phyloP scores from a whole-genome alignment of 495 filamentous ascomycete genomes.

The Xylaria nigripes region DNA sequence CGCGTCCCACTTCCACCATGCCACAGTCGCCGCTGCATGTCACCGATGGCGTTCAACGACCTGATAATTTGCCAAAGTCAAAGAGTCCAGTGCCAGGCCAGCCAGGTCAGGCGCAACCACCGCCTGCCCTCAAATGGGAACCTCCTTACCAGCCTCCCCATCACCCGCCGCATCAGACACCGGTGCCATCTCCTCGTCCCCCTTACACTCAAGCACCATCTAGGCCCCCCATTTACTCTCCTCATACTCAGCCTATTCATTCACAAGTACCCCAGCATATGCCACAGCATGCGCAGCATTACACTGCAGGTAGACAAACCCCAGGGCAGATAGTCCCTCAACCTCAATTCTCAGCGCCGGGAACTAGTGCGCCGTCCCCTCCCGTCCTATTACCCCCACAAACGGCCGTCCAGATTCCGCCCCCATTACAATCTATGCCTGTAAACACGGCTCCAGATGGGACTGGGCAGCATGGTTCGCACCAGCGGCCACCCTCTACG shows the following conservation, averaged over 20 bases:
- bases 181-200: constrained; percentile 21
- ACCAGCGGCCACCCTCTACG: constrained; percentile 18
- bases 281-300: constrained; percentile 17
- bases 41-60: constrained; percentile 27
- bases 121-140: constrained; percentile 40
- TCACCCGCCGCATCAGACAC: constrained; percentile 19
- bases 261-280: constrained; percentile 10
- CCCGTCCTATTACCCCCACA: constrained; percentile 34
- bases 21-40: constrained; percentile 14
- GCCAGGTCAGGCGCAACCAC: constrained; percentile 19
- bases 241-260: constrained; percentile 12
- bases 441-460: constrained; percentile 25
- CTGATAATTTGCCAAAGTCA: constrained; percentile 17
- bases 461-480: constrained; percentile 18
- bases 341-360: constrained; percentile 12
- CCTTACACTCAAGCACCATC: constrained; percentile 17
- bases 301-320: constrained; percentile 14
- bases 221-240: constrained; percentile 19
- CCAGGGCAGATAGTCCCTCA: constrained; percentile 19
- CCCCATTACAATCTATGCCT: constrained; percentile 28
- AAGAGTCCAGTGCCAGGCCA: constrained; percentile 23
- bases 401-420: constrained; percentile 27
- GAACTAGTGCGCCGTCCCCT: constrained; percentile 16
- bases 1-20: constrained; percentile 17
- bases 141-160: constrained; percentile 37